Conservation (phyloP, 139 green algal species). For the Chlorella sorokiniana region DNA sequence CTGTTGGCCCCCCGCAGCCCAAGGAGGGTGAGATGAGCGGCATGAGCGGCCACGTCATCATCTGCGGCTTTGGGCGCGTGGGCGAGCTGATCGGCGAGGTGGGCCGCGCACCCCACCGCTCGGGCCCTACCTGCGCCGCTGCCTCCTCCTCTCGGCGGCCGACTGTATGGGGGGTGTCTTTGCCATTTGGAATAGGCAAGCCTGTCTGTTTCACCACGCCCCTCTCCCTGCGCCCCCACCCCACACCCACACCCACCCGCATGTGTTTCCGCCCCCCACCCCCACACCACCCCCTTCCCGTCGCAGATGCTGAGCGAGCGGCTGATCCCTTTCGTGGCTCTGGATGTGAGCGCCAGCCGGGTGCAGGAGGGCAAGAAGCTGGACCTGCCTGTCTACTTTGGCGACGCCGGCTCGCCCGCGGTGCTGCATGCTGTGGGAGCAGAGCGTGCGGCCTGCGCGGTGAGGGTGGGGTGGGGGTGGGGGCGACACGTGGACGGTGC, state of each 20-base stretch:
- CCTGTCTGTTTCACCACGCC: too few species aligned
- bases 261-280: background rate
- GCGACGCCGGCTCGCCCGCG: constrained; percentile 84
- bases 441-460: constrained; percentile 82
- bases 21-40: constrained; percentile 76
- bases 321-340: constrained; percentile 96
- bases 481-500: constrained; percentile 75
- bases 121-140: too few species aligned
- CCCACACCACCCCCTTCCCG: background rate
- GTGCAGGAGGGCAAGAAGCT: constrained; percentile 76
- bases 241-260: background rate
- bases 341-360: constrained; percentile 83
- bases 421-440: constrained; percentile 86
- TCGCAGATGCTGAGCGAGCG: constrained; percentile 90
- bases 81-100: constrained; percentile 82
- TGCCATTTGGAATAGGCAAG: too few species aligned
- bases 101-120: background rate
- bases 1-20: too few species aligned
- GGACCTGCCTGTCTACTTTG: constrained; percentile 98
- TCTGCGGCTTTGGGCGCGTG: constrained; percentile 89
- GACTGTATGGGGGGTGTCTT: too few species aligned
- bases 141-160: too few species aligned
- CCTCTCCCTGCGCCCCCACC: background rate
- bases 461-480: constrained; percentile 77
- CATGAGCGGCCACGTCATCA: constrained; percentile 93